Percentiles rank a stretch among this genome's conserved stretches.
Evolutionary conservation across 2,329 filamentous ascomycete genomes (phyloP).

Genomic region (Fusarium multiceps): DNA sequence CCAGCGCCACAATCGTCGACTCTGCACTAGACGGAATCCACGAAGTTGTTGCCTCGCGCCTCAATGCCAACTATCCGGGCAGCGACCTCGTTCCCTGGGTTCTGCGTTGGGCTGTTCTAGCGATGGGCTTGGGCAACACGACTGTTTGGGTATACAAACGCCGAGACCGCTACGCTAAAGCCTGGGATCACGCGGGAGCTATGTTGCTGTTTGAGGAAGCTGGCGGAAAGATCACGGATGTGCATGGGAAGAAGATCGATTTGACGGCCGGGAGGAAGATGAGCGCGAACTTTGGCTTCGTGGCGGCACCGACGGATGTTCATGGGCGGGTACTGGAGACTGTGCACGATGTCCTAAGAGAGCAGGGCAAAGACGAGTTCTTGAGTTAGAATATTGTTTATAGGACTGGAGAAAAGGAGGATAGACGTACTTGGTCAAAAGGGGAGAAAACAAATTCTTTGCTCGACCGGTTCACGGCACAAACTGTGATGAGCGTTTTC

Average conservation of each 20-base stretch:
- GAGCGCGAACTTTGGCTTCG: constrained; percentile 64
- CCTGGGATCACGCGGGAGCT: constrained; percentile 70
- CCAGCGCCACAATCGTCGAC: constrained; percentile 57
- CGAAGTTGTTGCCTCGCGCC: constrained; percentile 54
- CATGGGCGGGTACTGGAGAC: constrained; percentile 66
- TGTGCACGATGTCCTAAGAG: constrained; percentile 79
- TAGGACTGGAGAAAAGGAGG: accelerated
- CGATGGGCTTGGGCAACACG: constrained; percentile 63
- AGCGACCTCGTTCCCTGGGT: constrained; percentile 69
- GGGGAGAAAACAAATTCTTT: neutral
- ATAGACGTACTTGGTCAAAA: neutral
- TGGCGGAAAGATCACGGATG: constrained; percentile 66
- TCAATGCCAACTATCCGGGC: constrained; percentile 58
- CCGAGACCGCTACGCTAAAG: constrained; percentile 61
- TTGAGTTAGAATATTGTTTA: constrained; percentile 7
- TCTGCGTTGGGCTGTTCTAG: constrained; percentile 64
- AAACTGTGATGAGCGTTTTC: neutral
- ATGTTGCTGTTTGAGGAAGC: constrained; percentile 69
- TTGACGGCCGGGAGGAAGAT: constrained; percentile 61
- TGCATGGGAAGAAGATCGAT: constrained; percentile 63
- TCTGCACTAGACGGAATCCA: constrained; percentile 63
- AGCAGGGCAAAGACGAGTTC: constrained; percentile 47
- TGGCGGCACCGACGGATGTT: constrained; percentile 60
- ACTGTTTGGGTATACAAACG: constrained; percentile 68
- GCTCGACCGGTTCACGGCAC: neutral